A percentile compares a stretch with the other conserved stretches of the same genome.
Evolutionary conservation across 176 grass and related monocot genomes (phyloP).

Genomic region (Oryza brachyantha): DNA sequence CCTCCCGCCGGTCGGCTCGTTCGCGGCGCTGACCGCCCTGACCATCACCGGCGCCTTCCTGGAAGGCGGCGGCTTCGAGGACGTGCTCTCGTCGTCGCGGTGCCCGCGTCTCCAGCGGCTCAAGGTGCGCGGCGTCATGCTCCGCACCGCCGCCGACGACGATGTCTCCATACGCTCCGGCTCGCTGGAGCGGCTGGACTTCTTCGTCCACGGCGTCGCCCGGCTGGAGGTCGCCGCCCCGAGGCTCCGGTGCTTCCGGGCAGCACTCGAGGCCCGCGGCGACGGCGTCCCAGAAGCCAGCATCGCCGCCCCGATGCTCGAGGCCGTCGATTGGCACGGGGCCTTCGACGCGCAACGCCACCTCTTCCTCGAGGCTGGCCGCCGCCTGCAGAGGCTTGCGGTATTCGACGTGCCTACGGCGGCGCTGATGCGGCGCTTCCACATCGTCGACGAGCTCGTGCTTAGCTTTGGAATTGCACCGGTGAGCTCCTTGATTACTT

Average conservation of each 20-base stretch:
- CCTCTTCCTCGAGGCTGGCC: neutral
- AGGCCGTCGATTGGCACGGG: too few relatives aligned
- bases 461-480: too few relatives aligned
- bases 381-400: neutral
- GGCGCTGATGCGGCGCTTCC: neutral
- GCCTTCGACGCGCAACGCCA: neutral
- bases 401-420: neutral
- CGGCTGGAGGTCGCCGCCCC: neutral
- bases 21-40: neutral
- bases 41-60: accelerated
- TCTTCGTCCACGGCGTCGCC: neutral
- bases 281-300: too few relatives aligned
- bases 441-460: neutral
- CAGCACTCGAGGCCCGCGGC: too few relatives aligned
- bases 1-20: neutral
- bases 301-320: too few relatives aligned
- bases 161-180: neutral
- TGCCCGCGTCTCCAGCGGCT: neutral
- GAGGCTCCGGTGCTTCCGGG: neutral
- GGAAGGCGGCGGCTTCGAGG: neutral
- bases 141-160: neutral
- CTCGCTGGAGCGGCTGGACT: neutral
- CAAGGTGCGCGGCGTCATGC: neutral
- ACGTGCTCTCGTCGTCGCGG: neutral
- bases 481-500: too few relatives aligned